Evolutionary conservation across 2,329 filamentous ascomycete species (phyloP).

Genomic region (Penicillium sp.): DNA sequence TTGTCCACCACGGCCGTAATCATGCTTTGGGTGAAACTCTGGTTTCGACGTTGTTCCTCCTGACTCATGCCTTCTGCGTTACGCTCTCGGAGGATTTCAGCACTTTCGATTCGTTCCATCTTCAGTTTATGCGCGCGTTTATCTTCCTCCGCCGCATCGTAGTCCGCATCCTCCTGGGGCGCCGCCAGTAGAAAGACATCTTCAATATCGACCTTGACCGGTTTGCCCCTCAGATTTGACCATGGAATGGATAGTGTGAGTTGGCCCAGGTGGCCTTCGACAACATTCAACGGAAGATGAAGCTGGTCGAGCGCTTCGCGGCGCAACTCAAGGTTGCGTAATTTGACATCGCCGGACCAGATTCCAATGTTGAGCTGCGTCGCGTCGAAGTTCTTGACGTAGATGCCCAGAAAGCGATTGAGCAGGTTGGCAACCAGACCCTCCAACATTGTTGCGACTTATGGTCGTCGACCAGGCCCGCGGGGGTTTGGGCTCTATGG

Average conservation of each 20-base stretch:
- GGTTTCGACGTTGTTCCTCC: constrained; percentile 95
- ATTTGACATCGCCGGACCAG: constrained; percentile 97
- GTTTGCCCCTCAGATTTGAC: constrained; percentile 93
- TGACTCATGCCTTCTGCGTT: constrained; percentile 90
- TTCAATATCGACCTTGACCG: constrained; percentile 91
- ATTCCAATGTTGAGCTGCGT: constrained; percentile 98
- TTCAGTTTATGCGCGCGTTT: constrained; percentile 85
- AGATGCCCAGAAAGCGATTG: constrained; percentile 99
- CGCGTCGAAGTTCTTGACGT: constrained; percentile 99
- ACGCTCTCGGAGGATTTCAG: constrained; percentile 88
- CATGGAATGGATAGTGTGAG: constrained; percentile 93
- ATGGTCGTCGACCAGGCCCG: constrained; percentile 73
- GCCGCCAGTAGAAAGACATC: constrained; percentile 95
- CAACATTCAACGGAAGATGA: constrained; percentile 92
- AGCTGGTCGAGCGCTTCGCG: constrained; percentile 96
- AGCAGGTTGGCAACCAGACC: constrained; percentile 94
- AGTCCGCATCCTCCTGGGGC: constrained; percentile 91
- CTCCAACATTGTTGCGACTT: constrained; percentile 79
- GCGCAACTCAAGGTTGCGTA: constrained; percentile 87
- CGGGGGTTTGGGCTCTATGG: constrained; percentile 31
- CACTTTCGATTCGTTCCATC: constrained; percentile 97
- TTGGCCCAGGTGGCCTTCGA: constrained; percentile 89
- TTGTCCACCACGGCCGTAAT: constrained; percentile 98
- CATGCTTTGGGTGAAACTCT: constrained; percentile 94
- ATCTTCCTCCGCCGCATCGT: constrained; percentile 90